Base-by-base conservation (phyloP, 352 stramenopile genomes). In the Phytopythium delawarense region DNA sequence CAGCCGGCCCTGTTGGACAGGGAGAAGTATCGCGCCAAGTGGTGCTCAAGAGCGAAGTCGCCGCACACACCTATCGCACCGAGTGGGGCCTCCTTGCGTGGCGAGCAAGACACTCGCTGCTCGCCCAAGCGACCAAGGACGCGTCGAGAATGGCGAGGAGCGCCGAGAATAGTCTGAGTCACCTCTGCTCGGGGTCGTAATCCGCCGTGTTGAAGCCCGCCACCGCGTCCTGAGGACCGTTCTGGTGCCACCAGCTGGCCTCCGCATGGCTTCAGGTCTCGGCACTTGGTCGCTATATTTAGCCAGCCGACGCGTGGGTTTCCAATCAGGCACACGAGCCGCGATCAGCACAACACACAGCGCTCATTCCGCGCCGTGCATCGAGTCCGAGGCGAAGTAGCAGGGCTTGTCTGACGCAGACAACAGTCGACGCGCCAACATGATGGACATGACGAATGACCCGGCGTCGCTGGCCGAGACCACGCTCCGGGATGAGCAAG, bases 381-480 rank as follows among this genome's bases (percentile, higher is more conserved):
- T 30, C 18, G 18, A 42, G 20, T 61, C 8, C 16, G 34, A 42
- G 25, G 15, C 25, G 25, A 44, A 7, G 9, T 1, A 35, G 46
- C 21, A 16, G 12, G 5, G 13, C 48, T 7, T 37, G 1, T 18
- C 34, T 25, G 25, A 13, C 25, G 16, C 21, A 13, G 46, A 28
- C 46, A 52, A 8, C 46, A 21, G 16, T 45, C n/a, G 16, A 45
- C 46, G 25, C 46, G 48, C 40, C 23, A 72, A 54, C 9, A 81
- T 84, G 76, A 84, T 84, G 73, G 65, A 75, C 34, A 79, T 81
- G 66, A 50, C 58, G 28, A 39, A 57, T 18, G 76, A 81, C n/a
- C 32, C 30, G 32, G 23, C 73, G 45, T 32, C 57, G 16, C 8
- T 51, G 7, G 62, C 57, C 9, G 56, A 53, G 23, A 65, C 30